These are phyloP conservation scores for Entonaema liquescens DNA, from an alignment of 495 filamentous ascomycete species.

Conservation along the genomic window DNA sequence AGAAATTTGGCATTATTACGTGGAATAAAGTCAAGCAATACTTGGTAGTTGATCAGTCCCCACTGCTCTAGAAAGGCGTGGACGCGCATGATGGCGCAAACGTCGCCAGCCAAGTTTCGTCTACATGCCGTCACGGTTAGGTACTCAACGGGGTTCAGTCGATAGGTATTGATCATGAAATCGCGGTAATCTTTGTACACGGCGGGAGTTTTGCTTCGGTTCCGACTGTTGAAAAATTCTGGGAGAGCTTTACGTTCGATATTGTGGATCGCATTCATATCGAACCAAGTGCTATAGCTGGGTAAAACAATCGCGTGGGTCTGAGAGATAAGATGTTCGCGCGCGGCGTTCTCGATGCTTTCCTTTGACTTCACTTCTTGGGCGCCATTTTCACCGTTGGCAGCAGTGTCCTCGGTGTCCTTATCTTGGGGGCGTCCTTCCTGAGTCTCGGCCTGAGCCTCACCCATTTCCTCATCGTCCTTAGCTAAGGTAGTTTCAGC, in stretches of 20 bases:
- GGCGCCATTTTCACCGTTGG: constrained; percentile 48
- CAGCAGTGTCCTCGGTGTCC: constrained; percentile 58
- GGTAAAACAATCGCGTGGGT: constrained; percentile 94
- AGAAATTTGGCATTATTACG: constrained; percentile 31
- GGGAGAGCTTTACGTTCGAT: constrained; percentile 92
- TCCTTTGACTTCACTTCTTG: constrained; percentile 71
- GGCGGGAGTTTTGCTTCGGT: constrained; percentile 96
- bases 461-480: constrained; percentile 89
- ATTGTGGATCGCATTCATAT: constrained; percentile 89
- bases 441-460: constrained; percentile 68
- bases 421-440: constrained; percentile 43
- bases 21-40: constrained; percentile 47
- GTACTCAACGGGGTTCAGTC: constrained; percentile 93
- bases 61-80: constrained; percentile 99
- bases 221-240: constrained; percentile 97
- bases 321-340: constrained; percentile 89
- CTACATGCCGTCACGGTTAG: constrained; percentile 97
- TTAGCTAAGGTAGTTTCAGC: constrained; percentile 67
- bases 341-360: constrained; percentile 82
- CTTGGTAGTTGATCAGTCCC: constrained; percentile 99
- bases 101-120: constrained; percentile 94
- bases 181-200: constrained; percentile 99
- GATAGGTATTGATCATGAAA: constrained; percentile 99
- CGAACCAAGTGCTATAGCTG: constrained; percentile 97
- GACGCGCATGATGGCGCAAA: constrained; percentile 98